Evolutionary conservation across 139 green algal species (phyloP), one percentile per base, ranked within the genome.

Genomic region (Volvox reticuliferus): DNA sequence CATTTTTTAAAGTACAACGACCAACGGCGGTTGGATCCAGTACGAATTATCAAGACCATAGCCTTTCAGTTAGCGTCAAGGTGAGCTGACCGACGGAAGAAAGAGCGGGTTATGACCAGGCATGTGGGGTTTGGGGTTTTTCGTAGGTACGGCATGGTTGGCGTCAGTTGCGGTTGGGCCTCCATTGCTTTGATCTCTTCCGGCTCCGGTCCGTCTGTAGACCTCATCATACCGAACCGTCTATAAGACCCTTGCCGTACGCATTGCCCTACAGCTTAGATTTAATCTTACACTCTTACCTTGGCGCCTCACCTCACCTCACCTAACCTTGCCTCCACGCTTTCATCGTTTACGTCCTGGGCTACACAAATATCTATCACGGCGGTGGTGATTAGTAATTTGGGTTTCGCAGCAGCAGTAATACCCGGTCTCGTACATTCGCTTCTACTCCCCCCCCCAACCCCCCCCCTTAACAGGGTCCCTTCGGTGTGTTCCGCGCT

Each of bases 1-100:
- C 91, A 93, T 50, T 93, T 93, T 79, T 69, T 93, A 0, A 91
- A 93, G 91, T 90, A 93, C 79, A 91, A 79, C 69, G 91, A 93
- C 76, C 86, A 89, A 75, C 79, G 86, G n/a, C 67, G 91, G n/a
- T 81, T 93, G 50, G 91, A 93, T 20, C 79, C 79, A 9, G 69
- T 91, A 32, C 67, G 86, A 12, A 87, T 93, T 55, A 77, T 93
- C 55, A 92, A 92, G 89, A 81, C 20, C 55, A 33, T 92, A 24
- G 89, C 89, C 13, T 92, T 90, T 82, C 89, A 92, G 82, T 82
- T 92, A 33, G 89, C 68, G 26, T 50, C 18, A 26, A 79, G 62
- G 87, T 91, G 87, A 22, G 44, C 14, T 36, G 67, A 28, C 22
- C 22, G 67, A 75, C 6, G 67, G 67, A 28, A 12, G 22, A 12